Base-by-base conservation (phyloP, 176 grass and related monocot species). In the Chloris gayana region DNA sequence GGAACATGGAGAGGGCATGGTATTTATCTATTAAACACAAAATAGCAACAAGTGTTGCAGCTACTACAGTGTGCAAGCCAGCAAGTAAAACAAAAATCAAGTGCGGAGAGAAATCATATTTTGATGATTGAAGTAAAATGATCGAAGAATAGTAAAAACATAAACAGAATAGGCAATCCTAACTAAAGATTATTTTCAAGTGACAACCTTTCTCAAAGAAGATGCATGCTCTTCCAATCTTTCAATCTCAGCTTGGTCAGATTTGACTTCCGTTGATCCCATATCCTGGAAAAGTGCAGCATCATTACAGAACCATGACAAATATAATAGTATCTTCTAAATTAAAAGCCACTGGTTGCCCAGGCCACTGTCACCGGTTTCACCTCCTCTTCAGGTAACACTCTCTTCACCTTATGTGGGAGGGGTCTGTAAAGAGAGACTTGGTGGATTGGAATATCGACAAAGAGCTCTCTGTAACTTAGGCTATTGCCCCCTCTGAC, bases 171-270 rank as follows among this genome's bases (percentile, higher is more conserved):
- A 67, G 73, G 29, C 37, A 58, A 64, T 71, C 64, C 32, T 67
- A 13, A 76, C 4, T 69, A 77, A 45, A 72, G 7, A 91, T 21
- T 60, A 75, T 74, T 34, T 63, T 50, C 46, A 73, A 58, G 64
- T 1, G 29, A 83, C 45, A 73, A 99, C 96, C 92, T 91, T 99
- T 95, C 90, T 93, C 41, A 99, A 82, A 81, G 93, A 65, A 80
- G 90, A 77, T 46, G 93, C 93, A 75, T 73, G 84, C 18, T 88
- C 90, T 86, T 99, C 93, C 87, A 99, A 84, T 72, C 86, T 93
- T 70, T 95, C 88, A n/a, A 95, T 74, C 78, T 95, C 90, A 80
- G 72, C 54, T 74, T 78, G 42, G 67, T 95, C 88, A 54, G 37
- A 44, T 91, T 86, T 87, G 1, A 45, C 49, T 83, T 83, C 86